These are phyloP conservation scores for Epichloe aotearoae DNA, from an alignment of 2,329 filamentous ascomycete genomes.

Conservation along the genomic window DNA sequence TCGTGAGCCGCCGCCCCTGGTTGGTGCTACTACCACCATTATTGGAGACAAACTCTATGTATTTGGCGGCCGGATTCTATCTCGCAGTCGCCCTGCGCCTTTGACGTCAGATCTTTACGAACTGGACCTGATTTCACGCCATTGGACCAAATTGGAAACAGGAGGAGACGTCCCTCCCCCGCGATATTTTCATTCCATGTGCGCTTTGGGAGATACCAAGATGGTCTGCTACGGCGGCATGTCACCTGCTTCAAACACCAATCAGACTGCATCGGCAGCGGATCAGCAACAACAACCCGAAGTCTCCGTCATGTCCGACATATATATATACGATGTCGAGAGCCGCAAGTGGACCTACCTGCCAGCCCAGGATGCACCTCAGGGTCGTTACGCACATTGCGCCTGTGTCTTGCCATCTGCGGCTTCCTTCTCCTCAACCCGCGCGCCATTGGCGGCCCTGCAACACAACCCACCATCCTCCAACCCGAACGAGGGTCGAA, in stretches of 20 bases:
- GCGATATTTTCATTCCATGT: conserved; percentile 95
- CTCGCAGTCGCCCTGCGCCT: conserved; percentile 63
- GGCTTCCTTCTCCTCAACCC: conserved; percentile 72
- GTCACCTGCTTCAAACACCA: conserved; percentile 54
- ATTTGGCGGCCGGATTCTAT: conserved; percentile 83
- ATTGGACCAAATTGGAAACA: conserved; percentile 85
- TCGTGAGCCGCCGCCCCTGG: conserved; percentile 76
- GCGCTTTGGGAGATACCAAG: conserved; percentile 84
- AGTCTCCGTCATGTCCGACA: conserved; percentile 94
- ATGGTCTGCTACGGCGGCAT: conserved; percentile 97
- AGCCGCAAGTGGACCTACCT: conserved; percentile 78
- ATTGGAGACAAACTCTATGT: conserved; percentile 93
- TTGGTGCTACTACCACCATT: conserved; percentile 90
- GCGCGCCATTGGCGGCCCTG: conserved; percentile 72
- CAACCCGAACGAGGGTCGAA: conserved; percentile 76
- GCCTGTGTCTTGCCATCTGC: conserved; percentile 84
- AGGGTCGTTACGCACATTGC: conserved; percentile 93
- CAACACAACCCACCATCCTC: conserved; percentile 75
- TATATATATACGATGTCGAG: conserved; percentile 84
- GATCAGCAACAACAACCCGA: conserved; percentile 50
- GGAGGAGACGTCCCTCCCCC: conserved; percentile 82
- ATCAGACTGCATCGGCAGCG: conserved; percentile 28
- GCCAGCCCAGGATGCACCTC: conserved; percentile 65
- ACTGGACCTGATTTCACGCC: conserved; percentile 75
- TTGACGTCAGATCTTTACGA: conserved; percentile 89